Evolutionary conservation across 2,329 filamentous ascomycete genomes (phyloP), one percentile per base, ranked within the genome.

Genomic region (Neurospora sp.): DNA sequence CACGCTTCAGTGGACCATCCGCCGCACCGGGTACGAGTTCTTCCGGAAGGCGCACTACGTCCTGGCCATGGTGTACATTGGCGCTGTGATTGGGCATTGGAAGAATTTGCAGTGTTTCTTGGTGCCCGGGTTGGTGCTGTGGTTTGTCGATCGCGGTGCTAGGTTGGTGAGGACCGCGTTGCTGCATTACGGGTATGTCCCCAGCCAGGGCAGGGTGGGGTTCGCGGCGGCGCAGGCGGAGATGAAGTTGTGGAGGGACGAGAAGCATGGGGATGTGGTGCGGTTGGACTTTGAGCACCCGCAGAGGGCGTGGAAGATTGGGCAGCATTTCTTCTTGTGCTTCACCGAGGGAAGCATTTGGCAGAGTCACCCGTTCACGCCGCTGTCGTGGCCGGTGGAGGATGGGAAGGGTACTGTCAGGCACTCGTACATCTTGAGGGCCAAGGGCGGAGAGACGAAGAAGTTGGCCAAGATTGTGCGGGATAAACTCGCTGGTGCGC

Each of bases 51-150:
- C 86, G 0, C 91, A 93, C 77, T 92, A 92, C 74, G 82, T 92
- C 12, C 81, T 93, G 2, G 91, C 91, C 11, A 87, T 91, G 81
- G 78, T 93, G 4, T 94, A 92, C 78, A 86, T 93, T 12, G 91
- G 89, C 4, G 90, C 90, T 3, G 90, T 90, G 78, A 92, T 90
- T 86, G 91, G 85, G 1, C 91, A 94, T 76, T 94, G 91, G 91
- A 78, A 83, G 67, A 81, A 88, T 67, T 81, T 93, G 4, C 83
- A 85, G 66, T 91, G 88, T 76, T 93, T 90, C 81, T 83, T 93
- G 76, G 83, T 91, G 65, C 87, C 91, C 0, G 86, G 86, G 0
- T 79, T 93, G 5, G 80, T 87, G 1, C 82, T 93, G 17, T 90
- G 90, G 84, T 83, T 86, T 69, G 72, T 91, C 33, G 91, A 93